These are phyloP conservation scores for Penicillium sp. DNA, from an alignment of 2,329 filamentous ascomycete genomes.

Conservation along the genomic window DNA sequence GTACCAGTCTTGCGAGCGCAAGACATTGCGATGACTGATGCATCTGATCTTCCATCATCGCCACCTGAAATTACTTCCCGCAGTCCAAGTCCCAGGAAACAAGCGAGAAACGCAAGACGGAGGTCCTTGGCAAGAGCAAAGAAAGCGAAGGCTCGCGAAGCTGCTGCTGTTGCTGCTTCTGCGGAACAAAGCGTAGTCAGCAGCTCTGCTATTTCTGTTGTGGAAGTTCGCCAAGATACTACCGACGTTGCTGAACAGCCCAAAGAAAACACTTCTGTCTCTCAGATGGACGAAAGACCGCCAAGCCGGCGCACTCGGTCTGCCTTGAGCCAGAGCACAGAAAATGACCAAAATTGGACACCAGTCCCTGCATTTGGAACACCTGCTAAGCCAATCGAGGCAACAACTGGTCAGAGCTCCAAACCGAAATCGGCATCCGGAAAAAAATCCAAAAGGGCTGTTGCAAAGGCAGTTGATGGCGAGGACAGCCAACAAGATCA, in stretches of 20 bases:
- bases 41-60: constrained; percentile 36
- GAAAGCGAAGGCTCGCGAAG: constrained; percentile 4
- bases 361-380: constrained; percentile 2
- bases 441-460: constrained; percentile 5
- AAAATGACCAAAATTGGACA: constrained; percentile 1
- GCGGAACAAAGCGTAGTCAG: constrained; percentile 6
- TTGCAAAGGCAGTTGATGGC: background rate
- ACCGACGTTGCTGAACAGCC: constrained; percentile 7
- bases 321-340: constrained; percentile 18
- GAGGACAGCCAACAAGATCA: background rate
- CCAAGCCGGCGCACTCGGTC: constrained; percentile 27
- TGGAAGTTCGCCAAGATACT: background rate
- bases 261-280: constrained; percentile 8
- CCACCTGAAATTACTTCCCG: constrained; percentile 32
- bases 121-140: constrained; percentile 13
- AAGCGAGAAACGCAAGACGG: constrained; percentile 10
- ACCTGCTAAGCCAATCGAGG: constrained; percentile 4
- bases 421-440: constrained; percentile 16
- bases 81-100: constrained; percentile 23
- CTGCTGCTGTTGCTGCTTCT: background rate
- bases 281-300: constrained; percentile 12
- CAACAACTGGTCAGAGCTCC: constrained; percentile 4
- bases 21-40: constrained; percentile 15
- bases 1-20: constrained; percentile 32
- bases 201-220: constrained; percentile 6